These are phyloP conservation scores for Knoxdaviesia capensis DNA, from an alignment of 2,329 filamentous ascomycete species.

Conservation along the genomic window DNA sequence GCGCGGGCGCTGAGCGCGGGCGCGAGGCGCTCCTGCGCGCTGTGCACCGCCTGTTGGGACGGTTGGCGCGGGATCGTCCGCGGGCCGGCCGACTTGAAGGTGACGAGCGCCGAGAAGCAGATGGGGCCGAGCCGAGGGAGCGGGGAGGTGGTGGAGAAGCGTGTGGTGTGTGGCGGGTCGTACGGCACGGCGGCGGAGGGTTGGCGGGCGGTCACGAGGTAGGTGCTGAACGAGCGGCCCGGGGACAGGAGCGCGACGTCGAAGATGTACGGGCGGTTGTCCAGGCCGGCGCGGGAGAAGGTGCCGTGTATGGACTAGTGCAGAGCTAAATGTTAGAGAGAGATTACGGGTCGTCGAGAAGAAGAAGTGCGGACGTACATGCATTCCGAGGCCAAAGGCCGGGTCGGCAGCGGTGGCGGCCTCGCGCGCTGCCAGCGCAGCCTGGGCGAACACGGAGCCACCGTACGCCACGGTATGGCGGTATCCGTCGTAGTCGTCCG, in stretches of 20 bases:
- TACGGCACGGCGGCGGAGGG: conserved; percentile 16
- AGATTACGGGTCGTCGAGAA: background rate
- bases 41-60: conserved; percentile 16
- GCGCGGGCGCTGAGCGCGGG: conserved; percentile 16
- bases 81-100: conserved; percentile 24
- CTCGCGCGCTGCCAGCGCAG: conserved; percentile 1
- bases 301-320: conserved; percentile 32
- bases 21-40: conserved; percentile 20
- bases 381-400: conserved; percentile 12
- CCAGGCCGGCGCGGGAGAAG: conserved; percentile 26
- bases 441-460: conserved; percentile 3
- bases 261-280: conserved; percentile 32
- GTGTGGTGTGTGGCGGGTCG: conserved; percentile 7
- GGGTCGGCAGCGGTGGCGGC: background rate
- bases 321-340: background rate
- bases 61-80: conserved; percentile 2
- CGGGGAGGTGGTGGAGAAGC: conserved; percentile 6
- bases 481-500: background rate
- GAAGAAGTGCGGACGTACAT: conserved; percentile 12
- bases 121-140: conserved; percentile 18
- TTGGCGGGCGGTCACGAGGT: conserved; percentile 27
- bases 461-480: conserved; percentile 3
- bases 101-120: conserved; percentile 29
- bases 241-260: conserved; percentile 22
- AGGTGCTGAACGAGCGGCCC: conserved; percentile 26